These are phyloP conservation scores for Casuarina glauca DNA, from an alignment of 306 rosid genomes.

Conservation along the genomic window DNA sequence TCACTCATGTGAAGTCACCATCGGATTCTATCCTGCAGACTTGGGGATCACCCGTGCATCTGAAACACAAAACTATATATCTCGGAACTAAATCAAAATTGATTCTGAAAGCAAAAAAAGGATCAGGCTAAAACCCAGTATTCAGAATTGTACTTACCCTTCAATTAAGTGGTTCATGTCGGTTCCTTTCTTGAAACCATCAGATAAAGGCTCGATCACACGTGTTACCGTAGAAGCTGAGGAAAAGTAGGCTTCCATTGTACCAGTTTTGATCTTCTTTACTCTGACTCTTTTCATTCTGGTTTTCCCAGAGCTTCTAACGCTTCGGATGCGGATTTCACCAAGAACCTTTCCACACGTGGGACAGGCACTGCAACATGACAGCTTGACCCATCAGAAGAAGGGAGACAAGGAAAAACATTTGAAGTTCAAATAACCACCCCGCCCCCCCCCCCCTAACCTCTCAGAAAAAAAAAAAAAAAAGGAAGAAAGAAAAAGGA, in stretches of 20 bases:
- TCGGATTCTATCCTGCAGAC: neutral
- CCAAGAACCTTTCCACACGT: conserved; percentile 6
- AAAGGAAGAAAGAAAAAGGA: neutral
- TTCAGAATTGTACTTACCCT: neutral
- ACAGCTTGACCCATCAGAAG: neutral
- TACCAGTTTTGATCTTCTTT: neutral
- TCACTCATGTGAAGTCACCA: neutral
- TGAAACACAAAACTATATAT: neutral
- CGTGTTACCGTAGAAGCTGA: neutral
- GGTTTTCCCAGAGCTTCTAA: neutral
- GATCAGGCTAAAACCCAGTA: neutral
- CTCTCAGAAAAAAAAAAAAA: no score
- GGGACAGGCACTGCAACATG: neutral
- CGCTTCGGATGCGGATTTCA: neutral
- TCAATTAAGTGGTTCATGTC: neutral
- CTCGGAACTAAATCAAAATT: no score
- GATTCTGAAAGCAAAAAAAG: neutral
- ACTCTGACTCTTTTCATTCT: neutral
- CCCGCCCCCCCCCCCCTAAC: no score
- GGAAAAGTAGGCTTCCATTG: neutral
- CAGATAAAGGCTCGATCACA: neutral
- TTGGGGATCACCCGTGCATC: neutral
- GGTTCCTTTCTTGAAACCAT: neutral
- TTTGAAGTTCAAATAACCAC: neutral
- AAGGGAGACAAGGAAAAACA: neutral